Evolutionary conservation across 2,329 filamentous ascomycete species (phyloP).

Genomic region (Pseudonectria buxi): DNA sequence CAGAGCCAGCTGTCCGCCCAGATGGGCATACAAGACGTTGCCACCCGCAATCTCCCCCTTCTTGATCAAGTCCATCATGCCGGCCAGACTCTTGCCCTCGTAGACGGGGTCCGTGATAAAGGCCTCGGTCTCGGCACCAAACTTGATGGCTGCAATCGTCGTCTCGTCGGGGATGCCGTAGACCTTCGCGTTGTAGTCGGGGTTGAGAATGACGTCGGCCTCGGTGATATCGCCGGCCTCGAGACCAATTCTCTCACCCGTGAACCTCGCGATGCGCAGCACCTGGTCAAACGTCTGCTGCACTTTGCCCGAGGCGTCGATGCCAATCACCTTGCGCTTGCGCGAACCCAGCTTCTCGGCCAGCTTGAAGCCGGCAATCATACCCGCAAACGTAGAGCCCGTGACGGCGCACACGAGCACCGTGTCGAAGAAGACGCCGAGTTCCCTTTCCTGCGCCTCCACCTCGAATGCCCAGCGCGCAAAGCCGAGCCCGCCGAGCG

Average conservation of each 20-base stretch:
- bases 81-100: slow-evolving; percentile 68
- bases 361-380: slow-evolving; percentile 67
- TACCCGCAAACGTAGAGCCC: slow-evolving; percentile 63
- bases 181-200: slow-evolving; percentile 54
- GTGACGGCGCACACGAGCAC: slow-evolving; percentile 65
- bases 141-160: slow-evolving; percentile 62
- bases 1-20: slow-evolving; percentile 63
- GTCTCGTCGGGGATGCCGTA: slow-evolving; percentile 61
- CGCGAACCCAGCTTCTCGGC: slow-evolving; percentile 40
- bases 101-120: slow-evolving; percentile 73
- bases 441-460: slow-evolving; percentile 51
- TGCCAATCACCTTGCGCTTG: slow-evolving; percentile 54
- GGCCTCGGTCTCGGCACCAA: slow-evolving; percentile 61
- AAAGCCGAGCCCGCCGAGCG: slow-evolving; percentile 63
- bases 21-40: slow-evolving; percentile 66
- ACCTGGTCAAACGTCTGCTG: slow-evolving; percentile 58
- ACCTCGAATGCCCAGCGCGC: slow-evolving; percentile 67
- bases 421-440: slow-evolving; percentile 60
- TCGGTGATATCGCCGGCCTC: slow-evolving; percentile 52
- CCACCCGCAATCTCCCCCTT: slow-evolving; percentile 54
- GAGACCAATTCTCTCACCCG: slow-evolving; percentile 57
- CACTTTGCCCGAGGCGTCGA: slow-evolving; percentile 44
- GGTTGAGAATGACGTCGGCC: slow-evolving; percentile 56
- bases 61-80: slow-evolving; percentile 61
- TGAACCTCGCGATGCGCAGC: slow-evolving; percentile 57